phyloP scores from a whole-genome alignment of 208 protist genomes.

The Tritrichomonas foetus region DNA sequence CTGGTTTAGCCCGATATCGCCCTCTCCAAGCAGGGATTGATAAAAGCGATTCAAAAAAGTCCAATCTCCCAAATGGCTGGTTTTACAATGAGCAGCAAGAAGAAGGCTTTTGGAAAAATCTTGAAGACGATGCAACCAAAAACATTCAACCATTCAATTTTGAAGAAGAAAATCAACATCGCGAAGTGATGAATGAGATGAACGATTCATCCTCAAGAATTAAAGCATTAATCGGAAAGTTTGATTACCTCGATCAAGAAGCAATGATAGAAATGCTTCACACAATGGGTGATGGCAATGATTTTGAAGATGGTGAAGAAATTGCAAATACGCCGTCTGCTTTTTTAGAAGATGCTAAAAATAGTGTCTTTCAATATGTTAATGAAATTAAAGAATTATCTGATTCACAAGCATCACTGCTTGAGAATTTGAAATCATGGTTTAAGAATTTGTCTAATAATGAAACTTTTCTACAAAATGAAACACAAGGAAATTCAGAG shows the following conservation, averaged over 20 bases:
- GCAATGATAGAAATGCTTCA: background rate
- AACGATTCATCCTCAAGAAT: background rate
- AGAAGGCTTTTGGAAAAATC: background rate
- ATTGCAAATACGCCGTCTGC: background rate
- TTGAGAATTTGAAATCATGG: background rate
- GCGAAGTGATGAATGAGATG: background rate
- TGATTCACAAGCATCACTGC: background rate
- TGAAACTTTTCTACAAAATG: background rate
- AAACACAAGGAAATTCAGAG: background rate
- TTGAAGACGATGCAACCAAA: background rate
- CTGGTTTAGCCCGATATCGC: too few relatives aligned
- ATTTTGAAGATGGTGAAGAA: background rate
- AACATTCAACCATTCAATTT: background rate
- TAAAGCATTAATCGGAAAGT: background rate
- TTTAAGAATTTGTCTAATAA: background rate
- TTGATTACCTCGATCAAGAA: background rate
- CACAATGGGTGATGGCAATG: background rate
- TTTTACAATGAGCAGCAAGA: slow-evolving; percentile 8
- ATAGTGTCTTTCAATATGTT: background rate
- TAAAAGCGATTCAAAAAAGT: too few relatives aligned
- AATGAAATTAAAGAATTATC: background rate
- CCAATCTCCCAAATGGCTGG: background rate
- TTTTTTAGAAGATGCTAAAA: background rate
- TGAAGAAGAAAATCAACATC: background rate
- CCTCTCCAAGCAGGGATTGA: too few relatives aligned